Evolutionary conservation across 31 red algal species (phyloP), one percentile per base, ranked within the genome.

Genomic region (Asparagopsis taxiformis): DNA sequence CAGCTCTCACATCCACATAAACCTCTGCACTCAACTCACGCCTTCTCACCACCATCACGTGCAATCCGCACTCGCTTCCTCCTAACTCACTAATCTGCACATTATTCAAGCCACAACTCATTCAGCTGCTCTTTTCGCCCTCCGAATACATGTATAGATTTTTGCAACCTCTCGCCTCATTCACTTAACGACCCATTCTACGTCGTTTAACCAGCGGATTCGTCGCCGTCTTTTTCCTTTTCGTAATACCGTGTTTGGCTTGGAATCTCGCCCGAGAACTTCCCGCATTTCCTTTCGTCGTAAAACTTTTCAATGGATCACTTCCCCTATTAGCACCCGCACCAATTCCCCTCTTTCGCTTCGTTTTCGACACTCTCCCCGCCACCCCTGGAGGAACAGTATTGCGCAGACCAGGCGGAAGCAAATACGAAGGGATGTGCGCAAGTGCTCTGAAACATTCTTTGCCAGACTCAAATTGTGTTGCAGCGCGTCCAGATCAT

Each of bases 371-470:
- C 33, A 54, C 73, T 13, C 39, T 23, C 28, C 80, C 80, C 3
- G 17, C 7, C 1, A 61, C 34, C 23, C 61, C 60, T 11, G 36
- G 48, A 1, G 66, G 4, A 5, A 72, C 79, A 43, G 39, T 62
- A 43, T 51, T 75, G 30, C 87, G 87, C 26, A 91, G 59, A 25
- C 70, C 87, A 55, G 77, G 77, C 29, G 90, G 90, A 37, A 96
- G 52, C 70, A 96, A 44, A 57, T 96, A 96, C 9, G 59, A 59
- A n/a, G 93, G 93, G 51, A 96, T 78, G 35, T 91, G 81, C 15
- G 70, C 80, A 96, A 70, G 63, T 96, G 93, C 10, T 84, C 73
- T 5, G 77, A 74, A 23, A 85, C 54, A 33, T 85, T 80, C 36
- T 73, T 68, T 5, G 68, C 77, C 22, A 94, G 75, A 20, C 59